Conservation (phyloP, 2,329 filamentous ascomycete genomes). For the Scedosporium boydii region DNA sequence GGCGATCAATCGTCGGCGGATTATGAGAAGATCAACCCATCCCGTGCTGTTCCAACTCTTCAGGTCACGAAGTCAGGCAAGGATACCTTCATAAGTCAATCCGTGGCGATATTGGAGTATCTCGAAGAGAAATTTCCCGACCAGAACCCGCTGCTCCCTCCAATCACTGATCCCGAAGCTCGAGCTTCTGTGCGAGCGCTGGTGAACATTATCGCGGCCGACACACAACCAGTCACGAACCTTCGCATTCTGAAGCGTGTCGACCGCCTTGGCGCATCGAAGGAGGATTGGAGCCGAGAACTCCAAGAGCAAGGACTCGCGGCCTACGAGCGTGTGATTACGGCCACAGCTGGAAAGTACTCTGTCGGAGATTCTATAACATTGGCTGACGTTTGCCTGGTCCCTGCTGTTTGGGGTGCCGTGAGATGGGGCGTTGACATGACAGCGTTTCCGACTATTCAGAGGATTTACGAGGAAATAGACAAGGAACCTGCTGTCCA, state of each 20-base stretch:
- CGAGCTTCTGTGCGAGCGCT: constrained; percentile 34
- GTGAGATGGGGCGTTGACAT: constrained; percentile 33
- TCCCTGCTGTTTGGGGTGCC: constrained; percentile 40
- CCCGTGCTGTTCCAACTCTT: constrained; percentile 33
- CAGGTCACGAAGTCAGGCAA: constrained; percentile 15
- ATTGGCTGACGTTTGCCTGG: constrained; percentile 37
- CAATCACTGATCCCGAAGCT: constrained; percentile 18
- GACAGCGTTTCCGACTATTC: constrained; percentile 25
- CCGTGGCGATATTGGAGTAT: constrained; percentile 39
- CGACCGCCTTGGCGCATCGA: constrained; percentile 23
- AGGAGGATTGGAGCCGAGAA: constrained; percentile 28
- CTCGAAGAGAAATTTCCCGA: constrained; percentile 31
- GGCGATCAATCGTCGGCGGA: constrained; percentile 26
- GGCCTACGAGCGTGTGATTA: constrained; percentile 31
- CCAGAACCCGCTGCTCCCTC: constrained; percentile 24
- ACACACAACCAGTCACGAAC: constrained; percentile 42
- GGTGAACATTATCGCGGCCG: constrained; percentile 32
- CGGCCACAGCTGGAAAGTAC: constrained; percentile 26
- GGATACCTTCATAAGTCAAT: constrained; percentile 29
- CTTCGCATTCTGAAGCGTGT: constrained; percentile 32
- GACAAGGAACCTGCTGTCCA: constrained; percentile 29
- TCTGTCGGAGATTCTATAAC: constrained; percentile 35
- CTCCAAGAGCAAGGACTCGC: constrained; percentile 15
- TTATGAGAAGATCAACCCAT: constrained; percentile 31
- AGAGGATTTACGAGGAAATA: constrained; percentile 26